Percentiles rank a stretch among this genome's conserved stretches.
These are phyloP conservation scores for Penicillium sp. DNA, from an alignment of 2,329 filamentous ascomycete genomes.

Conservation along the genomic window DNA sequence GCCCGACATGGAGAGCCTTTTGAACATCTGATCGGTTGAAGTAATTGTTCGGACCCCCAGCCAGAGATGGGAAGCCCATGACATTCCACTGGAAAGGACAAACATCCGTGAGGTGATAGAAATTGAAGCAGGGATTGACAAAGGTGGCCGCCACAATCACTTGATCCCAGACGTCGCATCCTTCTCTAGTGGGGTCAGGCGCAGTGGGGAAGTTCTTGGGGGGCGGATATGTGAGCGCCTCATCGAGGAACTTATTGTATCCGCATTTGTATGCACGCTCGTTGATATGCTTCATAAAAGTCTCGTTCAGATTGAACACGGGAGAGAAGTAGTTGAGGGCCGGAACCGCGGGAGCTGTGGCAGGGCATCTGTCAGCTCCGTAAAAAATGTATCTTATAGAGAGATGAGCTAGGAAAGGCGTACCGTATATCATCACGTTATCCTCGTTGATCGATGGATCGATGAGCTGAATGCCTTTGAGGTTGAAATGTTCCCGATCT, in stretches of 20 bases:
- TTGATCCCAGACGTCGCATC: conserved; percentile 54
- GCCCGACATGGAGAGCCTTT: conserved; percentile 56
- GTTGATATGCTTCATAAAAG: conserved; percentile 36
- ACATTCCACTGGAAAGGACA: conserved; percentile 65
- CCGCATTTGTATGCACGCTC: conserved; percentile 39
- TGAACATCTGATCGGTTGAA: conserved; percentile 67
- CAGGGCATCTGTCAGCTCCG: neutral
- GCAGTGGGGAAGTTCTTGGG: conserved; percentile 52
- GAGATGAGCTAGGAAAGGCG: neutral
- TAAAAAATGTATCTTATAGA: no score
- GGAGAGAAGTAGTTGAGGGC: conserved; percentile 38
- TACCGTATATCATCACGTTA: conserved; percentile 45
- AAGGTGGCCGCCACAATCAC: conserved; percentile 49
- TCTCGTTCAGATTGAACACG: conserved; percentile 40
- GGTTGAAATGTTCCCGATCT: conserved; percentile 60
- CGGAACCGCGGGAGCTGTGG: conserved; percentile 32
- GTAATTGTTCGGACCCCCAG: conserved; percentile 57
- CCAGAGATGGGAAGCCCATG: conserved; percentile 62
- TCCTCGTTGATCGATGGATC: conserved; percentile 59
- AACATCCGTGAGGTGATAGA: conserved; percentile 65
- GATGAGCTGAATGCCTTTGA: conserved; percentile 65
- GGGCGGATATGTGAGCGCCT: conserved; percentile 60
- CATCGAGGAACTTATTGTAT: conserved; percentile 39
- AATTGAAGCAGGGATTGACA: conserved; percentile 71
- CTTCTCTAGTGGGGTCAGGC: conserved; percentile 35